These are phyloP conservation scores for Canna indica DNA, from an alignment of 176 grass and related monocot species.

Conservation along the genomic window DNA sequence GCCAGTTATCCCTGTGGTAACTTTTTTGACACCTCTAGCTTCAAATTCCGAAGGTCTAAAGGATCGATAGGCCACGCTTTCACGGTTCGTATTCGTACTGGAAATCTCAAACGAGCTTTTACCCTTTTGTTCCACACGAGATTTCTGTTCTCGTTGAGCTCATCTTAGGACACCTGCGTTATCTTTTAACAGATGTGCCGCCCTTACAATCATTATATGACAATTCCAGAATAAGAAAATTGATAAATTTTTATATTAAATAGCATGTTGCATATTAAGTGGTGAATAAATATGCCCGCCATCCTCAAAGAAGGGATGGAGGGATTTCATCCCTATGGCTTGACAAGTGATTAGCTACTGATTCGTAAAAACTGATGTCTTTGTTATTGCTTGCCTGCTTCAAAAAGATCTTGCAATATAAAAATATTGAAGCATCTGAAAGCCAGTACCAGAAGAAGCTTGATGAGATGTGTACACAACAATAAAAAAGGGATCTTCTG, in stretches of 20 bases:
- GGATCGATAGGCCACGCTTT: constrained; percentile 56
- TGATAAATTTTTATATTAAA: no score
- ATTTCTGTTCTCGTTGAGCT: constrained; percentile 57
- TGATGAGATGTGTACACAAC: background rate
- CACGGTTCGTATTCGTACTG: constrained; percentile 54
- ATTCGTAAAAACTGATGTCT: no score
- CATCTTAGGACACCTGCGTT: constrained; percentile 49
- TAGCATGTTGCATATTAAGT: no score
- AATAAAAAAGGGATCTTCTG: background rate
- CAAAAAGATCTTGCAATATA: background rate
- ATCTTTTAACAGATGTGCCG: constrained; percentile 75
- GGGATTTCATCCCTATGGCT: no score
- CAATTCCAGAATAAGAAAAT: background rate
- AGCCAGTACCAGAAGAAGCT: background rate
- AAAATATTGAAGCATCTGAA: background rate
- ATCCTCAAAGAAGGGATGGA: no score
- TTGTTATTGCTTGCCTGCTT: no score
- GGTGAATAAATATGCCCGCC: no score
- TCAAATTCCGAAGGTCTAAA: constrained; percentile 50
- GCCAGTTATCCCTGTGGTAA: constrained; percentile 56
- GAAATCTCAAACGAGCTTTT: constrained; percentile 24
- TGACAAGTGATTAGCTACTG: no score
- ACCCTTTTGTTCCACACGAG: constrained; percentile 44
- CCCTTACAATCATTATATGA: background rate
- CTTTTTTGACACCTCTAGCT: constrained; percentile 59